Percentiles rank a stretch among this genome's conserved stretches.
Evolutionary conservation across 176 grass and related monocot species (phyloP).

Genomic region (Carex littledalei): DNA sequence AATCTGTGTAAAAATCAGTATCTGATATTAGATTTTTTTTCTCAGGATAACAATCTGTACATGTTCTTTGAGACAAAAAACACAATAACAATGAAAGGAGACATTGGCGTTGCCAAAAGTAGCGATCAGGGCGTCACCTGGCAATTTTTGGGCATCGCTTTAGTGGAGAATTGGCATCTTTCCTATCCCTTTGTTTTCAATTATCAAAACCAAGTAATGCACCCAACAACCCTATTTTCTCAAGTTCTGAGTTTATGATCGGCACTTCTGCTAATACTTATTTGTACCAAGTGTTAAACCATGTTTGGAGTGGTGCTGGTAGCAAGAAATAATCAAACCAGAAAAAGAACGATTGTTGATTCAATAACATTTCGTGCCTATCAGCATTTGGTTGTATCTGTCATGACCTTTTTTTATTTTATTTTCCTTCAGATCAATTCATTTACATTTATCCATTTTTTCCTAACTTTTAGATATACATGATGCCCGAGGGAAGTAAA

Average conservation of each 20-base stretch:
- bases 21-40: conserved; percentile 9
- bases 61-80: conserved; percentile 96
- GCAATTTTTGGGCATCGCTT: conserved; percentile 94
- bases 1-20: conserved; percentile 2
- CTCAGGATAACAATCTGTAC: conserved; percentile 57
- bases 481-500: conserved; percentile 97
- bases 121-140: conserved; percentile 78
- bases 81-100: conserved; percentile 59
- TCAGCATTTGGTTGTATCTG: too few relatives aligned
- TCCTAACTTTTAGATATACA: conserved; percentile 59
- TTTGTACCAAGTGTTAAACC: neutral
- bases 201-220: conserved; percentile 73
- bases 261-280: neutral
- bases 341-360: neutral
- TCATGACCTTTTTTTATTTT: neutral
- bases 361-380: conserved; percentile 11
- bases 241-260: neutral
- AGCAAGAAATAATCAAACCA: neutral
- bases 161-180: conserved; percentile 86
- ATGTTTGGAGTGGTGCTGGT: neutral
- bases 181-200: conserved; percentile 99
- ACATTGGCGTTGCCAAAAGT: conserved; percentile 96
- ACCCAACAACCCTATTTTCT: neutral
- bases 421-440: neutral
- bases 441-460: neutral